Conservation (phyloP, 2,329 filamentous ascomycete genomes). For the Cladophialophora yegresii region DNA sequence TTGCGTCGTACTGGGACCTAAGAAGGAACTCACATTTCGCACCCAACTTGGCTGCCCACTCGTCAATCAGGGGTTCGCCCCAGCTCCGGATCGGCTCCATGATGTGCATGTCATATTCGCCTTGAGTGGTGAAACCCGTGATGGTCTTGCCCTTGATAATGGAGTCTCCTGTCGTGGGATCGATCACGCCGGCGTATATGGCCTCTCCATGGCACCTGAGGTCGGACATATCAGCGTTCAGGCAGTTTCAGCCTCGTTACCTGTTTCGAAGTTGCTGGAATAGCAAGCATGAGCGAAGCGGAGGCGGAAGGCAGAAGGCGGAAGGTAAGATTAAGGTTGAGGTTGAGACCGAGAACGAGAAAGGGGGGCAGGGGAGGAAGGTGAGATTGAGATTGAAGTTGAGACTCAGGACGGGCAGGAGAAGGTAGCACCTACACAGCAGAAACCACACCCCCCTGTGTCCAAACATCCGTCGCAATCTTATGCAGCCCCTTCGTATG, state of each 20-base stretch:
- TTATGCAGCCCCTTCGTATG: constrained; percentile 46
- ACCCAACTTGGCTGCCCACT: constrained; percentile 39
- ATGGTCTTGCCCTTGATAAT: constrained; percentile 45
- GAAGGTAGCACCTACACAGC: constrained; percentile 41
- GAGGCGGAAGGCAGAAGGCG: not conserved
- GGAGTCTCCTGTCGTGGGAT: constrained; percentile 41
- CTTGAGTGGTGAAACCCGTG: constrained; percentile 48
- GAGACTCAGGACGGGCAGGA: not conserved
- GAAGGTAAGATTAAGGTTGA: not conserved
- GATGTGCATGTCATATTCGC: constrained; percentile 42
- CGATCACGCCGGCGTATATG: constrained; percentile 44
- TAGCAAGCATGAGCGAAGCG: not conserved
- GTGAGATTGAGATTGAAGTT: not conserved
- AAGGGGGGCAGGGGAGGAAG: too few relatives aligned
- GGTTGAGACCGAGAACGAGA: not conserved
- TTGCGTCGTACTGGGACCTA: too few relatives aligned
- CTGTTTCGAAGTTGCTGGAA: not conserved
- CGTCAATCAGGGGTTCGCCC: constrained; percentile 43
- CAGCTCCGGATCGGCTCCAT: constrained; percentile 41
- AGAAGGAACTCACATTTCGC: constrained; percentile 40
- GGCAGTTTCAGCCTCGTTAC: not conserved
- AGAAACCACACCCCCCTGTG: constrained; percentile 47
- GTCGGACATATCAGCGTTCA: not conserved
- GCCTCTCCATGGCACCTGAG: constrained; percentile 44
- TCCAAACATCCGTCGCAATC: constrained; percentile 47